Percentiles rank a stretch among this genome's conserved stretches.
phyloP scores from a whole-genome alignment of 1,284 basidiomycete species.

The Xerocomus amazonicus region DNA sequence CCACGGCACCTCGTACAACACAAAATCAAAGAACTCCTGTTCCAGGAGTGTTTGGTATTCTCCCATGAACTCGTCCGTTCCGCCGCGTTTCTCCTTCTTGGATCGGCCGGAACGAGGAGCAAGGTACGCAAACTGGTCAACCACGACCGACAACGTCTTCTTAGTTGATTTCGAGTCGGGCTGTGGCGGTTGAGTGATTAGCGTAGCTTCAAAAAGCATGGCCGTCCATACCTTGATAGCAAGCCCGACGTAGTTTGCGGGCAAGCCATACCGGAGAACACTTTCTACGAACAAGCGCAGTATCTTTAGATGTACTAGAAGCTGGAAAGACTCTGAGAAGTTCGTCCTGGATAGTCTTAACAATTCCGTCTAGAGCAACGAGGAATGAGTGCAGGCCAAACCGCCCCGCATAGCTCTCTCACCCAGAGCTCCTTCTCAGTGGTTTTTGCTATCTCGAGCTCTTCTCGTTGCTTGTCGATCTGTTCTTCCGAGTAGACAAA shows the following conservation, averaged over 20 bases:
- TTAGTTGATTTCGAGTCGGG: constrained; percentile 85
- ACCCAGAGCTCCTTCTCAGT: constrained; percentile 99
- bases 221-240: constrained; percentile 64
- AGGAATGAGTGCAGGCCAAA: constrained; percentile 4
- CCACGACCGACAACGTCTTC: constrained; percentile 74
- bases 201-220: constrained; percentile 1
- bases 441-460: constrained; percentile 74
- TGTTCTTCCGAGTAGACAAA: constrained; percentile 90
- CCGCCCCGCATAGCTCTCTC: constrained; percentile 23
- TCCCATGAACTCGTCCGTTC: constrained; percentile 68
- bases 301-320: constrained; percentile 92
- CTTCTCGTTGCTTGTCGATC: constrained; percentile 79
- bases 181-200: constrained; percentile 37
- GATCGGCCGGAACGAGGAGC: constrained; percentile 53
- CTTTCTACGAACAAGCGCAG: constrained; percentile 92
- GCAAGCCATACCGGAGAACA: constrained; percentile 92
- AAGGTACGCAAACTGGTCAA: constrained; percentile 80
- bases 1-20: constrained; percentile 85
- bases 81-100: constrained; percentile 37
- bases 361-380: constrained; percentile 74
- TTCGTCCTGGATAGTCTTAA: constrained; percentile 91
- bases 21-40: constrained; percentile 92
- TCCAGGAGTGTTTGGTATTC: constrained; percentile 92
- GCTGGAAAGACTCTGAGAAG: constrained; percentile 96
- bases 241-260: constrained; percentile 86